Evolutionary conservation across 345 rosid genomes (phyloP).

Genomic region (Hypericum perforatum): DNA sequence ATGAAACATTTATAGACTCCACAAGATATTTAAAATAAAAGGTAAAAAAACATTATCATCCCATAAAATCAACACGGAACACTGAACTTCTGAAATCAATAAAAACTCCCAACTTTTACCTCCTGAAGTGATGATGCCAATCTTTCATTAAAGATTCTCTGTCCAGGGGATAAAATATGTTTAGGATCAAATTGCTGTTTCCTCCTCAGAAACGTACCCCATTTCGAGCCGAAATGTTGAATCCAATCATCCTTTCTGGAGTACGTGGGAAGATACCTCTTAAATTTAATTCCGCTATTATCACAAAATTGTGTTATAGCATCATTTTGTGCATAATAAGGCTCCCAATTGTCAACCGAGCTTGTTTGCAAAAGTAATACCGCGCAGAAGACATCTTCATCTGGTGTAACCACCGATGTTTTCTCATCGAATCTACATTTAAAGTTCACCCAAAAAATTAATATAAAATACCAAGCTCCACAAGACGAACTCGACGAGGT

Average conservation of each 20-base stretch:
- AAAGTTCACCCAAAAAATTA: neutral
- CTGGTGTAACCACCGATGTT: slow-evolving; percentile 16
- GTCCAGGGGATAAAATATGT: slow-evolving; percentile 2
- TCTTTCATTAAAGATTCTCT: slow-evolving; percentile 1
- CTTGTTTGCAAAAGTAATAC: slow-evolving; percentile 5
- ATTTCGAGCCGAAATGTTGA: slow-evolving; percentile 15
- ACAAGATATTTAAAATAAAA: no score
- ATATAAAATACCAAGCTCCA: neutral
- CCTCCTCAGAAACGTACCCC: slow-evolving; percentile 11
- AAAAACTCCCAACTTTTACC: neutral
- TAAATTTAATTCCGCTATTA: slow-evolving; percentile 5
- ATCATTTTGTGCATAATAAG: slow-evolving; percentile 9
- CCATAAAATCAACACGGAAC: no score
- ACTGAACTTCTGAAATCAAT: no score
- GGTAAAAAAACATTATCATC: no score
- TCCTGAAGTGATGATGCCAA: neutral
- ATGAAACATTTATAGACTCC: no score
- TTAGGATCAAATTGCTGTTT: slow-evolving; percentile 15
- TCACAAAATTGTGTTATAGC: slow-evolving; percentile 10
- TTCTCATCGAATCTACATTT: slow-evolving; percentile 17
- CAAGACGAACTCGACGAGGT: neutral
- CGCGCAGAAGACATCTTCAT: slow-evolving; percentile 18
- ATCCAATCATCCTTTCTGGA: slow-evolving; percentile 14
- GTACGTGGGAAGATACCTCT: slow-evolving; percentile 13
- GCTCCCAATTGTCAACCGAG: slow-evolving; percentile 7